These are phyloP conservation scores for Mucuna pruriens DNA, from an alignment of 306 rosid species.

Conservation along the genomic window DNA sequence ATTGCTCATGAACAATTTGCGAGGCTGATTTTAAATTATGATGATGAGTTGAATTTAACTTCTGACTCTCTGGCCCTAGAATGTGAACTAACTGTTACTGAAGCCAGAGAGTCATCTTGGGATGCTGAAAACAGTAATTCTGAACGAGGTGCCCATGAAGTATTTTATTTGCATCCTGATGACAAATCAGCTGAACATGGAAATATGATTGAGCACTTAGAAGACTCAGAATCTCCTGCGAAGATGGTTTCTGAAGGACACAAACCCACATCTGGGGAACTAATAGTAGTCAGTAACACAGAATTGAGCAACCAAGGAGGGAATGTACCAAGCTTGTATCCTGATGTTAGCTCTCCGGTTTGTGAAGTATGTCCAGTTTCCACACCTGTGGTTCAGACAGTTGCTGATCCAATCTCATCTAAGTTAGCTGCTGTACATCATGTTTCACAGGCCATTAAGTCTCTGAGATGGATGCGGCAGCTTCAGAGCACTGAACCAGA, in stretches of 20 bases:
- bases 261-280: slow-evolving; percentile 45
- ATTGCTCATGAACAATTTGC: slow-evolving; percentile 97
- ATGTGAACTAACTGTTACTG: slow-evolving; percentile 65
- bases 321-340: slow-evolving; percentile 39
- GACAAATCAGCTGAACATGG: slow-evolving; percentile 51
- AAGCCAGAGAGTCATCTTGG: slow-evolving; percentile 68
- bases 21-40: slow-evolving; percentile 81
- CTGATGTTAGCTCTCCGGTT: slow-evolving; percentile 50
- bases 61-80: slow-evolving; percentile 70
- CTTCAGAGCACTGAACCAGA: slow-evolving; percentile 75
- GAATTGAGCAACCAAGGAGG: slow-evolving; percentile 49
- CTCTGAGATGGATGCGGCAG: slow-evolving; percentile 94
- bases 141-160: slow-evolving; percentile 53
- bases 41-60: slow-evolving; percentile 76
- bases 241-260: slow-evolving; percentile 59
- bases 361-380: slow-evolving; percentile 61
- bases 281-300: slow-evolving; percentile 47
- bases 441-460: slow-evolving; percentile 97
- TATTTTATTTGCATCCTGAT: slow-evolving; percentile 48
- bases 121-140: slow-evolving; percentile 61
- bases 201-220: slow-evolving; percentile 46
- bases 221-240: slow-evolving; percentile 51
- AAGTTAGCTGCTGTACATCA: slow-evolving; percentile 96
- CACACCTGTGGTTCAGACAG: slow-evolving; percentile 73
- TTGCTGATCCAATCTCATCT: slow-evolving; percentile 91